Evolutionary conservation across 495 filamentous ascomycete species (phyloP).

Genomic region (Annulohypoxylon moriforme): DNA sequence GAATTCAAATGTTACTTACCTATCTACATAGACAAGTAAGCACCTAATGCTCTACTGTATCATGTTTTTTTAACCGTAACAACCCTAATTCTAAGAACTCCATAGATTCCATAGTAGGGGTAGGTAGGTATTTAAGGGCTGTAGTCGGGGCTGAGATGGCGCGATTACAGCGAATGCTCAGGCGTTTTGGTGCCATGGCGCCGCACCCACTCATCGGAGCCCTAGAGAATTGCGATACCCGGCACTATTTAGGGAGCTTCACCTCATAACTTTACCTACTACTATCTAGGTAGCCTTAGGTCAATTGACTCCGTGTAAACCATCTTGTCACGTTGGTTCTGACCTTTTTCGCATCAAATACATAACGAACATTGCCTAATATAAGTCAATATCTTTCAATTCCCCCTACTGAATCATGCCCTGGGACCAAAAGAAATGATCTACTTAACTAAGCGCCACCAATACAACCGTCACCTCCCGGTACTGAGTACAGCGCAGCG

Average conservation of each 20-base stretch:
- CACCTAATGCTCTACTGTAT: too few species aligned
- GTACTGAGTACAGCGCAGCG: slow-evolving; percentile 1
- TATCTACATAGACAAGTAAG: too few species aligned
- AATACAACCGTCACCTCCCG: not conserved
- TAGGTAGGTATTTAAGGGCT: too few species aligned
- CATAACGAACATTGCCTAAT: not conserved
- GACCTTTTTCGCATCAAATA: not conserved
- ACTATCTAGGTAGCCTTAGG: not conserved
- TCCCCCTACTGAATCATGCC: not conserved
- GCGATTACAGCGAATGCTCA: not conserved
- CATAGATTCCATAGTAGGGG: too few species aligned
- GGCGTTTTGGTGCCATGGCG: not conserved
- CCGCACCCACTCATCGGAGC: too few species aligned
- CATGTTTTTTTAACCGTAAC: too few species aligned
- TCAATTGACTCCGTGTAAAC: not conserved
- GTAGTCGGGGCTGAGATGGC: not conserved
- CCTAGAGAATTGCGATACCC: too few species aligned
- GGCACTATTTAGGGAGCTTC: not conserved
- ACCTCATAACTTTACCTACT: not conserved
- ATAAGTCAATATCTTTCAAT: not conserved
- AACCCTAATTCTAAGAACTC: too few species aligned
- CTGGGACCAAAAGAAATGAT: not conserved
- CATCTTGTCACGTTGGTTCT: not conserved
- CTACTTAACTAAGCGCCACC: not conserved
- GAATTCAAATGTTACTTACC: too few species aligned